Evolutionary conservation across 2,329 filamentous ascomycete genomes (phyloP).

Genomic region (Colletotrichum chrysophilum): DNA sequence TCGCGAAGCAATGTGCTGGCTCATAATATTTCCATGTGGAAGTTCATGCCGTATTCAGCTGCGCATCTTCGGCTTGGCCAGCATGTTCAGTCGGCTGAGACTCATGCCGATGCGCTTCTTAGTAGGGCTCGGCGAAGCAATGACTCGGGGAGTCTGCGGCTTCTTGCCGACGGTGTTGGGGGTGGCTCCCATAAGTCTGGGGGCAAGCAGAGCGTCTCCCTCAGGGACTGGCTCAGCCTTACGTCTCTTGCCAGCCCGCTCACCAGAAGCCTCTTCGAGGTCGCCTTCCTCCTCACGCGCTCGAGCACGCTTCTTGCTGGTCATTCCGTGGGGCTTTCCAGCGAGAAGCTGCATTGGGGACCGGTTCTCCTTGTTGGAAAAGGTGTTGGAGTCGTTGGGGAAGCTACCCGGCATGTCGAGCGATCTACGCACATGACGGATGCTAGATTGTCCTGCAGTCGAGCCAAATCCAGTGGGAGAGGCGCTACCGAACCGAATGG

Average conservation of each 20-base stretch:
- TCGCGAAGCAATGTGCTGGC: neutral
- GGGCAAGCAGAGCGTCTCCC: conserved; percentile 57
- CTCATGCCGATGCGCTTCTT: conserved; percentile 61
- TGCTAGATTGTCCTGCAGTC: conserved; percentile 62
- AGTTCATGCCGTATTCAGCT: conserved; percentile 35
- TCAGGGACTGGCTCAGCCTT: conserved; percentile 55
- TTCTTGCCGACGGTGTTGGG: conserved; percentile 40
- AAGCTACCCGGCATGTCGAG: conserved; percentile 62
- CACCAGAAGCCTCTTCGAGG: conserved; percentile 61
- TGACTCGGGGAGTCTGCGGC: conserved; percentile 30
- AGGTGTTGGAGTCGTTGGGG: conserved; percentile 36
- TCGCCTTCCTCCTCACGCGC: conserved; percentile 62
- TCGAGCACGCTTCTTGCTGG: conserved; percentile 70
- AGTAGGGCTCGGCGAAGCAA: conserved; percentile 43
- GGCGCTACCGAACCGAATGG: conserved; percentile 59
- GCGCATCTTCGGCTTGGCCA: conserved; percentile 64
- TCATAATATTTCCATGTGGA: neutral
- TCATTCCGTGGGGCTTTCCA: conserved; percentile 66
- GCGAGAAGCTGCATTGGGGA: conserved; percentile 42
- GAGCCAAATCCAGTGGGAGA: conserved; percentile 60
- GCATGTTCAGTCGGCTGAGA: conserved; percentile 65
- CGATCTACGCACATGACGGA: conserved; percentile 65
- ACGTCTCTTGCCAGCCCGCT: conserved; percentile 63
- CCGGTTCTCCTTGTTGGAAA: conserved; percentile 62
- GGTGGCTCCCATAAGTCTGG: conserved; percentile 45